Percentiles rank a stretch among this genome's conserved stretches.
Conservation (phyloP, 768 basidiomycete genomes). For the Mycena alexandri region DNA sequence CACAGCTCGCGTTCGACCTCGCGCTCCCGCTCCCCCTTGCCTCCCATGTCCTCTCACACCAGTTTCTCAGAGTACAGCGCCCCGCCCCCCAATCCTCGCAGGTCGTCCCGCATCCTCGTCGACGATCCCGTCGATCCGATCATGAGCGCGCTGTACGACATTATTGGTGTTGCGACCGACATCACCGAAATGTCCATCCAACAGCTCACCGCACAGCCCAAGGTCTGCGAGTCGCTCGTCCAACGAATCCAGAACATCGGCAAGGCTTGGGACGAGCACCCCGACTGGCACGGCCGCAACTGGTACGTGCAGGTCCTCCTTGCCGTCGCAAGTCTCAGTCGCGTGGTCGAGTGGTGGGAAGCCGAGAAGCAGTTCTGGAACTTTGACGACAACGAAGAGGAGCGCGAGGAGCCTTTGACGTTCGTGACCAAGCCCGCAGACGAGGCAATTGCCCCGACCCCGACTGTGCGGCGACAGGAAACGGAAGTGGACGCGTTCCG, state of each 20-base stretch:
- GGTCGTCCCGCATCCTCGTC: conserved; percentile 85
- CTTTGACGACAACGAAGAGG: conserved; percentile 92
- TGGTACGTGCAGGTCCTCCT: conserved; percentile 99
- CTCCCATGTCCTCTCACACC: conserved; percentile 72
- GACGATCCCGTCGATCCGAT: conserved; percentile 92
- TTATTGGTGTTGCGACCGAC: conserved; percentile 94
- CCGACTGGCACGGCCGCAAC: conserved; percentile 96
- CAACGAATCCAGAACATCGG: conserved; percentile 93
- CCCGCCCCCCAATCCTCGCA: conserved; percentile 68
- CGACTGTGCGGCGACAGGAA: conserved; percentile 55
- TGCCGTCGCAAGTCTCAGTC: conserved; percentile 94
- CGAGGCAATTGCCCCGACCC: conserved; percentile 54
- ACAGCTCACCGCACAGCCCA: conserved; percentile 88
- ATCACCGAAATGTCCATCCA: conserved; percentile 90
- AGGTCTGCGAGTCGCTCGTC: conserved; percentile 87
- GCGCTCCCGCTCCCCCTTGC: conserved; percentile 93
- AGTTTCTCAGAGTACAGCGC: conserved; percentile 70
- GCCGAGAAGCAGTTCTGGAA: conserved; percentile 99
- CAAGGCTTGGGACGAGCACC: conserved; percentile 96
- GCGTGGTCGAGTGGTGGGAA: conserved; percentile 99
- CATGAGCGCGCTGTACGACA: conserved; percentile 89
- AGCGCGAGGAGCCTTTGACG: conserved; percentile 90
- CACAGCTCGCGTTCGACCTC: conserved; percentile 95
- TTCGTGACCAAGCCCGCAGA: conserved; percentile 94
- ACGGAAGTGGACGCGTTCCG: conserved; percentile 59